Base-by-base conservation (phyloP, 192 early-diverging fungal species). In the Backusella westeae region DNA sequence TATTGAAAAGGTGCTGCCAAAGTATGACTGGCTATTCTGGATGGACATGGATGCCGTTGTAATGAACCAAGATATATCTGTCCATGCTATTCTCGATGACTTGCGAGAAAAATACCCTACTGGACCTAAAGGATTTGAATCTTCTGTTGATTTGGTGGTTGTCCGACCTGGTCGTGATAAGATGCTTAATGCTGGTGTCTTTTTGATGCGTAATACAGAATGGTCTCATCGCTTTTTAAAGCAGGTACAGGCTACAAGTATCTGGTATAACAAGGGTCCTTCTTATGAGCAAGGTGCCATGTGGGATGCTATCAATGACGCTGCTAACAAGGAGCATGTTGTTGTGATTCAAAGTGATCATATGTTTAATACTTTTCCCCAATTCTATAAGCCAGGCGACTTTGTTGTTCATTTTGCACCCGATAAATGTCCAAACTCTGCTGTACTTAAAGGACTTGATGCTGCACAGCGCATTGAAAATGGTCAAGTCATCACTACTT, bases 351-450 rank as follows among this genome's bases (percentile, higher is more conserved):
- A 85, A 21, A 67, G 74, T 32, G 82, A 88, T 66, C 89, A 84
- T 32, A 84, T 81, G 7, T 88, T 90, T 73, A 90, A 90, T 59
- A 90, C 89, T 2, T 90, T 90, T 79, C 89, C 89, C 1, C 78
- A 77, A 9, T 7, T 67, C 12, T 90, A 88, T 46, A 6, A 70
- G 0, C 34, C 66, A 0, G 86, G 82, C n/a, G 85, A 90, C 67
- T 90, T 90, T 77, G 74, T 90, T 9, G 86, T 90, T 17, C 89
- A 90, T 77, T 90, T 83, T 80, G 89, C 89, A 0, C 89, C 89
- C 1, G 87, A 82, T 36, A 82, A 79, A 39, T 90, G 89, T 75
- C 89, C 89, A 1, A 76, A 82, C 6, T 82, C 81, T 6, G 83
- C 85, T 39, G 84, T 86, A 1, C 26, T 90, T 10, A 68, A 77